Percentiles rank a stretch among this genome's conserved stretches.
phyloP scores from a whole-genome alignment of 768 basidiomycete genomes.

The Chalciporus chontae region DNA sequence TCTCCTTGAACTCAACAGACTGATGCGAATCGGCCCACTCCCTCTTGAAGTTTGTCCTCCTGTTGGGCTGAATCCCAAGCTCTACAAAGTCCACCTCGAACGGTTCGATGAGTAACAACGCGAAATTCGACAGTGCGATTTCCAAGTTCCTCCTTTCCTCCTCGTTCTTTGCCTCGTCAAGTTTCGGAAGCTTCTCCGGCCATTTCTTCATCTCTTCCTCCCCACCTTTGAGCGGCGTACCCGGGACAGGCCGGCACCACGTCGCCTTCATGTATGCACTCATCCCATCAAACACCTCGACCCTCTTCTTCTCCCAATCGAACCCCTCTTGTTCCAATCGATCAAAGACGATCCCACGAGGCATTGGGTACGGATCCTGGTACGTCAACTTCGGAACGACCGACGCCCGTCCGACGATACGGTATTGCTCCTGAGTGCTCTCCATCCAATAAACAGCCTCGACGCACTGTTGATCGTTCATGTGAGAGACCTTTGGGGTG shows the following conservation, averaged over 20 bases:
- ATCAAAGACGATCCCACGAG: constrained; percentile 24
- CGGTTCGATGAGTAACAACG: constrained; percentile 70
- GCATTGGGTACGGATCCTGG: constrained; percentile 15
- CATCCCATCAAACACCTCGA: constrained; percentile 57
- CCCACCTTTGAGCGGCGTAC: constrained; percentile 46
- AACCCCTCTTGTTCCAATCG: constrained; percentile 35
- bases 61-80: constrained; percentile 53
- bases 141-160: constrained; percentile 47
- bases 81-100: constrained; percentile 66
- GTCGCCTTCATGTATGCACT: constrained; percentile 61
- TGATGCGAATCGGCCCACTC: constrained; percentile 24
- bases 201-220: constrained; percentile 59
- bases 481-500: constrained; percentile 60
- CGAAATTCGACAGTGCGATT: constrained; percentile 61
- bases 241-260: constrained; percentile 71
- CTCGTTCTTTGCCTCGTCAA: constrained; percentile 41
- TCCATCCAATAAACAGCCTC: constrained; percentile 77
- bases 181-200: constrained; percentile 53
- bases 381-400: constrained; percentile 51
- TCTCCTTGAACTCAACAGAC: constrained; percentile 52
- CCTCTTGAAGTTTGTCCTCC: constrained; percentile 52
- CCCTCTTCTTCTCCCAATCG: constrained; percentile 64
- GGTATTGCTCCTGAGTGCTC: constrained; percentile 67
- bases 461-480: constrained; percentile 41
- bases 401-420: constrained; percentile 55